Evolutionary conservation across 2,329 filamentous ascomycete species (phyloP), one percentile per base, ranked within the genome.

Genomic region (Microcyclospora pomicola): DNA sequence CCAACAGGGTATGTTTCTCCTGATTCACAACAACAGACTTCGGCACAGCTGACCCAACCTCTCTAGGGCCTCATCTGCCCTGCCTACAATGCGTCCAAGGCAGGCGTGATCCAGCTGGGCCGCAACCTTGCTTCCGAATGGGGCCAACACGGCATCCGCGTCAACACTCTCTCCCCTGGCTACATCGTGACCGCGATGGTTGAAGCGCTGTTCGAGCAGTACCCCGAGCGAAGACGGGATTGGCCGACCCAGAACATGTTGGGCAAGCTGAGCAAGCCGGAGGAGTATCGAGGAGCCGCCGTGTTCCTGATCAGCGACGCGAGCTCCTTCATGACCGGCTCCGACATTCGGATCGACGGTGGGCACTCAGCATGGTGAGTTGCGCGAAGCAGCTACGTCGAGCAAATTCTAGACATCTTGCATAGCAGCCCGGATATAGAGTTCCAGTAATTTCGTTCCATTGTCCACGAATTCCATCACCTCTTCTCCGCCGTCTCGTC

Each of bases 161-260:
- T 88, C 43, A 88, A 91, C 63, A 85, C 80, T 11, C 73, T 91
- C 45, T 84, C 78, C 14, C 82, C 83, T 0, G 82, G 83, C 30
- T 85, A 86, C 56, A 84, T 86, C 52, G 72, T 81, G 15, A 86
- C 82, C 2, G 75, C 80, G 15, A 93, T 94, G 86, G 82, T 88
- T 1, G 74, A 83, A 55, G 72, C 74, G 41, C 71, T 93, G 27
- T 91, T 94, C 52, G 69, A 77, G 46, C 69, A 80, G 45, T 82
- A 74, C 47, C 85, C 85, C 0, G 81, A 86, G 51, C 68, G 64
- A 27, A 56, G 51, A 39, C 53, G 55, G n/a, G 71, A 77, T 42
- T 93, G 86, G 86, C 75, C 82, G 12, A 79, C 71, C 50, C 78
- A 88, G 61, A 93, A 92, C 61, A 91, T 93, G 84, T 67, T 93